Evolutionary conservation across 352 stramenopile genomes (phyloP).

Genomic region (Phytophthora sp.): DNA sequence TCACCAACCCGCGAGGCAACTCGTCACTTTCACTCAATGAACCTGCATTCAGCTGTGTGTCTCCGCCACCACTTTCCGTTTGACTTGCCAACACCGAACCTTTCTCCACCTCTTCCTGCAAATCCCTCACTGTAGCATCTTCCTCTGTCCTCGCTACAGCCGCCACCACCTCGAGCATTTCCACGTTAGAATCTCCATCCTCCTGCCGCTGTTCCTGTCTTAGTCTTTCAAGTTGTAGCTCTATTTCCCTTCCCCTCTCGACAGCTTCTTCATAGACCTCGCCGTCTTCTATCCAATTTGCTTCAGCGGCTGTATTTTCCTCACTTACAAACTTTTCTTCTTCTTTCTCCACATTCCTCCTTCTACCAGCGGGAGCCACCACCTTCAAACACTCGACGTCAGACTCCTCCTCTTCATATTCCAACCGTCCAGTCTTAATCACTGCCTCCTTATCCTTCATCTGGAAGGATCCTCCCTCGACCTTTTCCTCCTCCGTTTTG

Average conservation of each 20-base stretch:
- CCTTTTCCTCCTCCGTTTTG: neutral
- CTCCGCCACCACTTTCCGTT: neutral
- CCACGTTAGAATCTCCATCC: neutral
- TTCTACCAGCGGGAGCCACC: neutral
- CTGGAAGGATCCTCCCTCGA: neutral
- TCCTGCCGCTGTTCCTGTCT: neutral
- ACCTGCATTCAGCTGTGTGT: no score
- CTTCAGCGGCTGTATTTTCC: neutral
- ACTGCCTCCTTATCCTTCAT: neutral
- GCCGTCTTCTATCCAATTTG: no score
- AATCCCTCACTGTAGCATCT: neutral
- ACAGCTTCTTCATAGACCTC: neutral
- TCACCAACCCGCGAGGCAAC: slow-evolving; percentile 21
- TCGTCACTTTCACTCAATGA: neutral
- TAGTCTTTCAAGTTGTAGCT: neutral
- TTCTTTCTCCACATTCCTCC: neutral
- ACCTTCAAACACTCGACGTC: slow-evolving; percentile 2
- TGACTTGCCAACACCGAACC: no score
- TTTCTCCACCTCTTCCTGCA: neutral
- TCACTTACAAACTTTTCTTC: neutral
- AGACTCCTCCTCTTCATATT: slow-evolving; percentile 2
- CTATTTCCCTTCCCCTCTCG: neutral
- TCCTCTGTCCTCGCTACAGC: neutral
- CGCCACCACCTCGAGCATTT: neutral
- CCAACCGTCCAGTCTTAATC: neutral